Evolutionary conservation across 2,329 filamentous ascomycete genomes (phyloP).

Genomic region (Cladosporium sp.): DNA sequence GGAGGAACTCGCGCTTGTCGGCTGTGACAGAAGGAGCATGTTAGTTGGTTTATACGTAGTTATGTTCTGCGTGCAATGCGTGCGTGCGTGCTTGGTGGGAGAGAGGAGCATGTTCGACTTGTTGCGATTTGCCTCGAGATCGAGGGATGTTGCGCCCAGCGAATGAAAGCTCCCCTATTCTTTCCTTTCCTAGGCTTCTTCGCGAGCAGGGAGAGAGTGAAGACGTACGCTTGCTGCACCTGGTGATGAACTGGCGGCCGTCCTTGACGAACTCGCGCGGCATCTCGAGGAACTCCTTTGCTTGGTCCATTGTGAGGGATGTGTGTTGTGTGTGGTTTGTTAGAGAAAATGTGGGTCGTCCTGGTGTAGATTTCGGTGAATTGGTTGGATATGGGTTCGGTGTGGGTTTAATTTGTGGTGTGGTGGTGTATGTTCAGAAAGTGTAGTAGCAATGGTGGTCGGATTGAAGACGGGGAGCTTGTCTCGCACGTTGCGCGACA

Average conservation of each 20-base stretch:
- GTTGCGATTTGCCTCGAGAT: neutral
- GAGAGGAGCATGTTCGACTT: neutral
- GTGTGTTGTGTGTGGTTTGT: neutral
- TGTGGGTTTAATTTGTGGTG: neutral
- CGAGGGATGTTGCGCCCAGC: neutral
- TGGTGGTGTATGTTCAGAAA: constrained; percentile 6
- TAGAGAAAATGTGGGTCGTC: too few species aligned
- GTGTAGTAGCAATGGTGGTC: neutral
- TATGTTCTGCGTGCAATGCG: neutral
- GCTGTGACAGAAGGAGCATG: constrained; percentile 41
- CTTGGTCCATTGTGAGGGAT: constrained; percentile 53
- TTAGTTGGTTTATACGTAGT: neutral
- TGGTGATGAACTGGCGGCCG: constrained; percentile 52
- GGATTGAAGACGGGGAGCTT: constrained; percentile 2
- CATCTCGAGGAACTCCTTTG: constrained; percentile 71
- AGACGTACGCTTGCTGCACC: constrained; percentile 51
- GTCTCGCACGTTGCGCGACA: constrained; percentile 7
- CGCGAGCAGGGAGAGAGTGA: neutral
- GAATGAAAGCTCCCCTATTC: neutral
- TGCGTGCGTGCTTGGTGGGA: neutral
- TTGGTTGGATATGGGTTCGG: neutral
- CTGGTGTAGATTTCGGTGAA: neutral
- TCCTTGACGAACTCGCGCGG: constrained; percentile 65
- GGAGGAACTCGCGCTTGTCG: constrained; percentile 60
- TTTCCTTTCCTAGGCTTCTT: neutral